Conservation (phyloP, 2,329 filamentous ascomycete genomes). For the Tolypocladium inflatum region DNA sequence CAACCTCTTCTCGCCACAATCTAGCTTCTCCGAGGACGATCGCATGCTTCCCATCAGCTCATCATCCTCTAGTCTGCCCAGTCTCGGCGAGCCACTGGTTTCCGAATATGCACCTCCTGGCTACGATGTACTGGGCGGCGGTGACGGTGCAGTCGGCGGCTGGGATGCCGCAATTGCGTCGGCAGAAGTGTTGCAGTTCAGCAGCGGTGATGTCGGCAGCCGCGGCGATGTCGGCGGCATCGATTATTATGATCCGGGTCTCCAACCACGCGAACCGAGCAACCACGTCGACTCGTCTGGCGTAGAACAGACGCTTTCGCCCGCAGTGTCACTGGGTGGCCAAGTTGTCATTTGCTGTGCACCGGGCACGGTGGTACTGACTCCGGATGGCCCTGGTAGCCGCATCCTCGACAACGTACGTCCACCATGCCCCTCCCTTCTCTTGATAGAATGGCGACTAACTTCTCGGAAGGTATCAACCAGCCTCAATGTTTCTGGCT, state of each 20-base stretch:
- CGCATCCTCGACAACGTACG: slow-evolving; percentile 8
- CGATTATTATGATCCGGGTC: not conserved
- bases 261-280: not conserved
- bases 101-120: slow-evolving; percentile 2
- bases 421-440: not conserved
- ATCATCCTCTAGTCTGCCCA: slow-evolving; percentile 2
- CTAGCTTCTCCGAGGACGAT: slow-evolving; percentile 40
- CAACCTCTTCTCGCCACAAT: slow-evolving; percentile 43
- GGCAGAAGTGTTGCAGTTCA: not conserved
- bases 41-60: slow-evolving; percentile 21
- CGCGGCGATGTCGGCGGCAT: not conserved
- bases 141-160: not conserved
- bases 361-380: not conserved
- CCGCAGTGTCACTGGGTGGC: not conserved
- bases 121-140: not conserved
- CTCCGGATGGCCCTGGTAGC: not conserved
- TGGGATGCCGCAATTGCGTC: slow-evolving; percentile 1
- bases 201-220: not conserved
- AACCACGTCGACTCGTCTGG: not conserved
- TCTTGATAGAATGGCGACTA: slow-evolving; percentile 3
- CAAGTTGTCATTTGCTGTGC: not conserved
- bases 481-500: slow-evolving; percentile 3
- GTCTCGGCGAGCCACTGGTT: slow-evolving; percentile 3
- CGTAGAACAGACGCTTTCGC: too few species aligned
- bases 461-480: slow-evolving; percentile 10